These are phyloP conservation scores for Hortiboletus rubellus DNA, from an alignment of 1,284 basidiomycete species.

Conservation along the genomic window DNA sequence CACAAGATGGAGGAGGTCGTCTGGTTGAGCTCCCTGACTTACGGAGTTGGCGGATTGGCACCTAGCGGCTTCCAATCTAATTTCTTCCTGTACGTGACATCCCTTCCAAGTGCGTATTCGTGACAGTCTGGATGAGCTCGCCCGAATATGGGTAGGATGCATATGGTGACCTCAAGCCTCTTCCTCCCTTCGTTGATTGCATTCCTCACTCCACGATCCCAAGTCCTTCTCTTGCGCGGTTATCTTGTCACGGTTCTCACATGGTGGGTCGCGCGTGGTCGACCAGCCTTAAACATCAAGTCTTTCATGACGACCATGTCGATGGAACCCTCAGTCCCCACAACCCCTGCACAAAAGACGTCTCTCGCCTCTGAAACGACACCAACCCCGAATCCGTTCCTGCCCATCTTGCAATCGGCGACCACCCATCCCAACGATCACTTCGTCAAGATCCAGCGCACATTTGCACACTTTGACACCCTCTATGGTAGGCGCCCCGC, in stretches of 20 bases:
- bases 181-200: constrained; percentile 47
- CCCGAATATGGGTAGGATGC: constrained; percentile 42
- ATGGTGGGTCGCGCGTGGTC: constrained; percentile 45
- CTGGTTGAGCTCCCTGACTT: constrained; percentile 45
- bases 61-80: constrained; percentile 42
- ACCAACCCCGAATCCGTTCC: constrained; percentile 32
- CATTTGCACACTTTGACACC: constrained; percentile 34
- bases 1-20: constrained; percentile 49
- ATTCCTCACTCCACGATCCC: constrained; percentile 39
- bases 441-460: constrained; percentile 33
- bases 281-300: constrained; percentile 41
- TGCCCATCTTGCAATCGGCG: constrained; percentile 36
- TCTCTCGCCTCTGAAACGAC: constrained; percentile 19
- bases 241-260: constrained; percentile 43
- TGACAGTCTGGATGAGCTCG: background rate
- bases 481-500: constrained; percentile 31
- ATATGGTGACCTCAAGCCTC: constrained; percentile 53
- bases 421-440: constrained; percentile 37
- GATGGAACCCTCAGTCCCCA: constrained; percentile 10
- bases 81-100: constrained; percentile 47
- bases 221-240: constrained; percentile 43
- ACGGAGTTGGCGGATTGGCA: constrained; percentile 46
- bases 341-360: background rate
- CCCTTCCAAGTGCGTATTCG: no score
- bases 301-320: constrained; percentile 39